A percentile compares a stretch with the other conserved stretches of the same genome.
phyloP scores from a whole-genome alignment of 768 basidiomycete genomes.

The Hypholoma fasciculare region DNA sequence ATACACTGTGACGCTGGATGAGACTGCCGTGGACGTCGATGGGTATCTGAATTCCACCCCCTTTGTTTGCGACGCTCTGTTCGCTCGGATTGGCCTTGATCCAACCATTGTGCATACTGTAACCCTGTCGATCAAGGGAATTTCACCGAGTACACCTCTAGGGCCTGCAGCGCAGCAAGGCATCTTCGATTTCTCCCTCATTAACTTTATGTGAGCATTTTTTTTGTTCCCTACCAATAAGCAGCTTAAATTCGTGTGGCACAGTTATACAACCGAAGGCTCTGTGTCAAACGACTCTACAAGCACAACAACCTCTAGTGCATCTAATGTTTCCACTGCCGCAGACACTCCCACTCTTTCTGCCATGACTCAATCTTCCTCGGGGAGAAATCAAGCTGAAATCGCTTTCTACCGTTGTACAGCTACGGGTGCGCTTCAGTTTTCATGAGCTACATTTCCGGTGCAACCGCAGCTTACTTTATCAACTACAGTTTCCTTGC shows the following conservation, averaged over 20 bases:
- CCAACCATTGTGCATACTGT: neutral
- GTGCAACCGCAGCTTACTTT: too few species aligned
- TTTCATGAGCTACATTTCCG: too few species aligned
- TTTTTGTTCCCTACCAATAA: too few species aligned
- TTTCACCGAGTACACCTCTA: neutral
- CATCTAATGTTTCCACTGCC: too few species aligned
- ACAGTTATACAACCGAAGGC: too few species aligned
- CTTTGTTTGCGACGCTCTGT: neutral
- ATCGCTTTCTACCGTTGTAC: neutral
- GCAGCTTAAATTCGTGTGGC: too few species aligned
- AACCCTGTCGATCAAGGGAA: neutral
- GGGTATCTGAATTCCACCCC: neutral
- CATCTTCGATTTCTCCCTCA: neutral
- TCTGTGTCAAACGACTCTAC: too few species aligned
- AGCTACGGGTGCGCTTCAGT: too few species aligned
- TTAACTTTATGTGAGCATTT: conserved; percentile 12
- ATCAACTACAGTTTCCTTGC: too few species aligned
- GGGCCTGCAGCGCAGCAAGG: too few species aligned
- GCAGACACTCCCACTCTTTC: neutral
- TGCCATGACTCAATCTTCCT: neutral
- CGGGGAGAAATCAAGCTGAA: neutral
- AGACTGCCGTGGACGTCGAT: neutral
- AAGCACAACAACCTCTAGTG: too few species aligned
- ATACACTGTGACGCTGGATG: conserved; percentile 1
- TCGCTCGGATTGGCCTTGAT: conserved; percentile 4